Evolutionary conservation across 2,329 filamentous ascomycete species (phyloP), one percentile per base, ranked within the genome.

Genomic region (Pseudogymnoascus sp.): DNA sequence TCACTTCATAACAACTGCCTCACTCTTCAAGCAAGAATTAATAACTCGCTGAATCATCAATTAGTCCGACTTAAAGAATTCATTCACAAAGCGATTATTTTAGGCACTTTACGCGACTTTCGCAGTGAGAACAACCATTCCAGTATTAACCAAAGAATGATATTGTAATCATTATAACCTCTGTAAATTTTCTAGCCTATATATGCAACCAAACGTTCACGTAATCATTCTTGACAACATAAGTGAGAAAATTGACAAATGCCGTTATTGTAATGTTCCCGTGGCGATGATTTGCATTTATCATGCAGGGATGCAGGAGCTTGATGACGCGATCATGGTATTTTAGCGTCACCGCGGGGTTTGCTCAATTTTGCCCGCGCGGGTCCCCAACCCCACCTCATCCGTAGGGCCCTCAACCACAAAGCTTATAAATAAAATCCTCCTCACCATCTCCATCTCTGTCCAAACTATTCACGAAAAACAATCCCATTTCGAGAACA

Each of bases 401-500:
- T 31, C 7, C 45, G n/a, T 0, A 52, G 27, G 12, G 12, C 48
- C 27, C 48, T 33, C 29, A 55, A 33, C 48, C 48, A 33, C 48
- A 55, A 55, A 55, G 2, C 13, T 55, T n/a, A 21, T 55, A 33
- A 55, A 55, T 55, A 55, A 55, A 55, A 18, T 9, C 27, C 27
- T 31, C 8, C 27, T 18, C 27, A 29, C 27, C 27, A 55, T 8
- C 27, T 21, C 29, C 13, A 10, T 13, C 35, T n/a, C n/a, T n/a
- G n/a, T n/a, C n/a, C 35, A 12, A 36, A 12, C 12, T 4, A 36
- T 13, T 12, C 9, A 2, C 35, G 10, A 12, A 36, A n/a, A 9
- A 1, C 10, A 36, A 13, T 59, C 31, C 33, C n/a, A n/a, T n/a
- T 18, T 40, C 45, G 35, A n/a, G 75, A 60, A 63, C 72, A 60